Conservation (phyloP, 1,139 yeast genomes). For the Arxiozyma heterogenica region DNA sequence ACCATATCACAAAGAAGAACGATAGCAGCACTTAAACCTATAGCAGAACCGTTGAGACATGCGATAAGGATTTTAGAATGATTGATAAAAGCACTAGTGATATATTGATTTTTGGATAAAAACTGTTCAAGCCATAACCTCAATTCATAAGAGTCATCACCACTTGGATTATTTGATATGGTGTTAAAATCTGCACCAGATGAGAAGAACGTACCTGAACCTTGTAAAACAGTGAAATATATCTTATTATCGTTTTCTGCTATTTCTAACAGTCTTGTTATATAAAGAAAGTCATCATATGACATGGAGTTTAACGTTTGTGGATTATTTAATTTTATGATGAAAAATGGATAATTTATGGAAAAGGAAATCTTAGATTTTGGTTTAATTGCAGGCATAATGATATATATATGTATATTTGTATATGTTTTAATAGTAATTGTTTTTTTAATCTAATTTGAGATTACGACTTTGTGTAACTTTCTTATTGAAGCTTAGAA, state of each 20-base stretch:
- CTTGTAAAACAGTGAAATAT: conserved; percentile 55
- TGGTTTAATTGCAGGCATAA: conserved; percentile 1
- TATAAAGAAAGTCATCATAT: conserved; percentile 52
- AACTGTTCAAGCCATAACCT: conserved; percentile 47
- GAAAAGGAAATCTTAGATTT: conserved; percentile 13
- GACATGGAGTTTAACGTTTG: conserved; percentile 57
- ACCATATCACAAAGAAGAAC: conserved; percentile 70
- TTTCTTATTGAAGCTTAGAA: no score
- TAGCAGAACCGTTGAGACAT: conserved; percentile 81
- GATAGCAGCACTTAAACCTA: conserved; percentile 70
- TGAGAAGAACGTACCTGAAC: conserved; percentile 70
- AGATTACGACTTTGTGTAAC: no score
- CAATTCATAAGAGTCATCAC: conserved; percentile 27
- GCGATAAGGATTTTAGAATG: conserved; percentile 67
- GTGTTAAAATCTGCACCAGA: conserved; percentile 73
- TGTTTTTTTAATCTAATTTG: no score
- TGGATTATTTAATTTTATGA: conserved; percentile 64
- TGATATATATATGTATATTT: no score
- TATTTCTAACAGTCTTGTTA: conserved; percentile 51
- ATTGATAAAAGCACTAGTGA: conserved; percentile 60
- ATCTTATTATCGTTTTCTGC: conserved; percentile 66
- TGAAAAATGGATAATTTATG: conserved; percentile 25
- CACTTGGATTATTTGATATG: conserved; percentile 20
- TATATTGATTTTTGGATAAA: conserved; percentile 59
- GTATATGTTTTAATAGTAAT: no score